phyloP scores from a whole-genome alignment of 192 early-diverging fungal genomes.

The Coemansia sp. region DNA sequence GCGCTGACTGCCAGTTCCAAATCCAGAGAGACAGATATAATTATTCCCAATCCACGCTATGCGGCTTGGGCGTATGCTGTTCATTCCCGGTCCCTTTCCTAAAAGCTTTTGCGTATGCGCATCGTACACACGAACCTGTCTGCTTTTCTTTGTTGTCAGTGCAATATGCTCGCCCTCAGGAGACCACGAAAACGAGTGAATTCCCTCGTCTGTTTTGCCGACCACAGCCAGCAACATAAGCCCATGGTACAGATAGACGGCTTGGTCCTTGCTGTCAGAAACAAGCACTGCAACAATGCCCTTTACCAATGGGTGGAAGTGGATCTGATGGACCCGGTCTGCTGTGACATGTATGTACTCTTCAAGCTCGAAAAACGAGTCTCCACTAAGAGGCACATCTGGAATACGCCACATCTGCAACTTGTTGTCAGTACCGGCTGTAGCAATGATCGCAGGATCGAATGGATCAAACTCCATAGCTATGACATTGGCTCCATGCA shows the following conservation, averaged over 20 bases:
- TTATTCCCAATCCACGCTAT: slow-evolving; percentile 66
- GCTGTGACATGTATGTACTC: slow-evolving; percentile 42
- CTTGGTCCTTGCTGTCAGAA: slow-evolving; percentile 24
- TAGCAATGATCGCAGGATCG: slow-evolving; percentile 48
- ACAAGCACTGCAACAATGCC: slow-evolving; percentile 34
- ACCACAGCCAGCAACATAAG: slow-evolving; percentile 31
- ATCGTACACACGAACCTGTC: slow-evolving; percentile 68
- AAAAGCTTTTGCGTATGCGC: slow-evolving; percentile 60
- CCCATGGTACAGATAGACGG: slow-evolving; percentile 41
- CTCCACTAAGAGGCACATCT: slow-evolving; percentile 19
- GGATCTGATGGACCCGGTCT: slow-evolving; percentile 41
- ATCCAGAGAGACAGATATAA: slow-evolving; percentile 65
- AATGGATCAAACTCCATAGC: slow-evolving; percentile 78
- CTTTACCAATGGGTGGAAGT: slow-evolving; percentile 39
- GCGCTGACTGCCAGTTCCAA: slow-evolving; percentile 71
- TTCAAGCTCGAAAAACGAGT: slow-evolving; percentile 36
- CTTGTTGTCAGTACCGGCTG: slow-evolving; percentile 35
- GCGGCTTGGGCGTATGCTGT: slow-evolving; percentile 65
- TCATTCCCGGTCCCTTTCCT: slow-evolving; percentile 62
- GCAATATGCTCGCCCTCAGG: slow-evolving; percentile 68
- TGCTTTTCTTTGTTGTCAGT: slow-evolving; percentile 62
- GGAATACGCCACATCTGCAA: slow-evolving; percentile 52
- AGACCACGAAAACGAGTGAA: slow-evolving; percentile 59
- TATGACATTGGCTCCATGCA: slow-evolving; percentile 58
- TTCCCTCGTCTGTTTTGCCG: slow-evolving; percentile 30